These are phyloP conservation scores for Diplodia scrobiculata DNA, from an alignment of 2,329 filamentous ascomycete genomes.

Conservation along the genomic window DNA sequence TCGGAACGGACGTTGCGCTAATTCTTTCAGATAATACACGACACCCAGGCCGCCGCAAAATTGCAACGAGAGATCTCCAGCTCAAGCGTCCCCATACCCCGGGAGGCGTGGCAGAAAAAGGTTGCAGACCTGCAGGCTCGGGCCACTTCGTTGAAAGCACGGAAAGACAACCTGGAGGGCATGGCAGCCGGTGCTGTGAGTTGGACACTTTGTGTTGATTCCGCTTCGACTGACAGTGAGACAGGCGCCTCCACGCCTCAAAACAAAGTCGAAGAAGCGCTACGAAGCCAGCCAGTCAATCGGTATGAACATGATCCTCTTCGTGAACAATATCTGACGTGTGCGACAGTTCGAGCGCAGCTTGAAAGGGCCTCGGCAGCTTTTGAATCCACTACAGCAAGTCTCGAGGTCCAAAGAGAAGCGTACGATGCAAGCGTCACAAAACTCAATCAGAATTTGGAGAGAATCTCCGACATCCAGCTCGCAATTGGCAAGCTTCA, in stretches of 20 bases:
- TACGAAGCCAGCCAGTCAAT: not conserved
- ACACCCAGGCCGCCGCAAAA: not conserved
- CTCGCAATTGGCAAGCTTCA: constrained; percentile 8
- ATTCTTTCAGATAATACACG: not conserved
- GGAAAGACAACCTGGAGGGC: constrained; percentile 7
- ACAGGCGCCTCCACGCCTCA: constrained; percentile 2
- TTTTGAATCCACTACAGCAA: not conserved
- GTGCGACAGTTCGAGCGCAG: not conserved
- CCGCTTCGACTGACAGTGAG: not conserved
- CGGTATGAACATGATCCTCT: not conserved
- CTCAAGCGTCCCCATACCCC: not conserved
- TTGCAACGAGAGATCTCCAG: constrained; percentile 1
- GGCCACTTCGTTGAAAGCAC: constrained; percentile 2
- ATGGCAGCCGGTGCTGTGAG: constrained; percentile 10
- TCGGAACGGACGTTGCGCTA: not conserved
- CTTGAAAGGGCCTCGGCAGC: constrained; percentile 1
- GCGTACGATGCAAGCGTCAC: not conserved
- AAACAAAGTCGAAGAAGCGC: not conserved
- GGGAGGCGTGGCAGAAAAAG: not conserved
- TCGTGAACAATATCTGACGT: not conserved
- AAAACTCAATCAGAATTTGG: constrained; percentile 2
- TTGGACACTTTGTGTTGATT: not conserved
- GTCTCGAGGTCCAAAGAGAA: not conserved
- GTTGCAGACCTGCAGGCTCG: not conserved
- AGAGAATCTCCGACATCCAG: constrained; percentile 15